Conservation (phyloP, 345 rosid species). For the Excoecaria agallocha region DNA sequence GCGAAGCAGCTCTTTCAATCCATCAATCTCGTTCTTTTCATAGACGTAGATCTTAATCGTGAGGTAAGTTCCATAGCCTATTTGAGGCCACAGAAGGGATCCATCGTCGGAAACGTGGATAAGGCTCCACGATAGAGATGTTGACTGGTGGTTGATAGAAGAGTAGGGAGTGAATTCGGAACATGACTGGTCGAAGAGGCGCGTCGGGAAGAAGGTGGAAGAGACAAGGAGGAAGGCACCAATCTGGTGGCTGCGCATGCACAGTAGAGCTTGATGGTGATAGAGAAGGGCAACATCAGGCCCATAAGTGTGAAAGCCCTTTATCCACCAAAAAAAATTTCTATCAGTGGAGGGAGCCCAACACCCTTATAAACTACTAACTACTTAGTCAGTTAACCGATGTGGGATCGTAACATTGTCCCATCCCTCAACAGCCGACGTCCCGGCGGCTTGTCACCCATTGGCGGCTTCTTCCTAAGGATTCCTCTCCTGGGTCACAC, state of each 20-base stretch:
- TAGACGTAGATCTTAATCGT: slow-evolving; percentile 82
- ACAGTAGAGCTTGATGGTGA: slow-evolving; percentile 50
- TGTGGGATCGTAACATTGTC: too few relatives aligned
- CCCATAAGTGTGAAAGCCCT: too few relatives aligned
- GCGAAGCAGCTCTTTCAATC: slow-evolving; percentile 61
- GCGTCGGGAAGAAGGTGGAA: slow-evolving; percentile 77
- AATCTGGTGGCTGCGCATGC: slow-evolving; percentile 90
- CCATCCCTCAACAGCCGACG: too few relatives aligned
- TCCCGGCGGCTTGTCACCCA: too few relatives aligned
- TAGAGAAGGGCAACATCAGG: too few relatives aligned
- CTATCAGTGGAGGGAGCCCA: too few relatives aligned
- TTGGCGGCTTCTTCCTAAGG: too few relatives aligned
- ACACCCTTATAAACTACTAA: too few relatives aligned
- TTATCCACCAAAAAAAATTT: too few relatives aligned
- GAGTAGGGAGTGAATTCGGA: slow-evolving; percentile 33
- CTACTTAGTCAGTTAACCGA: too few relatives aligned
- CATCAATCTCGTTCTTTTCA: slow-evolving; percentile 80
- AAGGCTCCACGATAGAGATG: slow-evolving; percentile 13
- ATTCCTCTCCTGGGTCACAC: too few relatives aligned
- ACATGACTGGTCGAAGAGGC: slow-evolving; percentile 63
- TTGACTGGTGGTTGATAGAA: slow-evolving; percentile 14
- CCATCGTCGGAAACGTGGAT: slow-evolving; percentile 22
- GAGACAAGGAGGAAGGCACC: slow-evolving; percentile 66
- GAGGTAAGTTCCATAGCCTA: slow-evolving; percentile 61
- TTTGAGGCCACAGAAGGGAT: slow-evolving; percentile 53